A percentile compares a stretch with the other conserved stretches of the same genome.
Conservation (phyloP, 805 yeast genomes). For the Metahyphopichia silvanorum region DNA sequence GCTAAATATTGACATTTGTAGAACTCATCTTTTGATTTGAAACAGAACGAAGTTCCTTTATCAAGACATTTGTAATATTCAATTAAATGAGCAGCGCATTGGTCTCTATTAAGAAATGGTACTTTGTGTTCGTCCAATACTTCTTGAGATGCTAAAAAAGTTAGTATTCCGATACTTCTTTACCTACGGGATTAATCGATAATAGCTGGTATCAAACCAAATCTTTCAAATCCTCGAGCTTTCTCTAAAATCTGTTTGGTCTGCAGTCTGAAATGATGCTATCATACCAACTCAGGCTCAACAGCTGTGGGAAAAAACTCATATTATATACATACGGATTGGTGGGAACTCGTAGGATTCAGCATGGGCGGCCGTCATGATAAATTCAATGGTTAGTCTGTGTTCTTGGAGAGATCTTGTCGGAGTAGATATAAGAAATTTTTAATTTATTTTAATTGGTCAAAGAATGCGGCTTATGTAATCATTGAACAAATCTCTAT, state of each 20-base stretch:
- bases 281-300: too few species aligned
- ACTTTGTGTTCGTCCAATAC: slow-evolving; percentile 40
- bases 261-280: too few species aligned
- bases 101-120: slow-evolving; percentile 43
- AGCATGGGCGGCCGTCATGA: slow-evolving; percentile 6
- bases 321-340: slow-evolving; percentile 13
- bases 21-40: slow-evolving; percentile 37
- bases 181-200: not conserved
- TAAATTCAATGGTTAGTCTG: too few species aligned
- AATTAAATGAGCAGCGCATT: slow-evolving; percentile 42
- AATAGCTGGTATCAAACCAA: too few species aligned
- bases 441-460: too few species aligned
- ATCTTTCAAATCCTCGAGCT: too few species aligned
- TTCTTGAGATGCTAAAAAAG: slow-evolving; percentile 18
- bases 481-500: too few species aligned
- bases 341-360: slow-evolving; percentile 17
- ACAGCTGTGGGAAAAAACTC: too few species aligned
- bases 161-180: not conserved
- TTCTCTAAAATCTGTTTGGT: too few species aligned
- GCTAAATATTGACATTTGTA: slow-evolving; percentile 43
- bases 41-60: slow-evolving; percentile 41
- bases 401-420: too few species aligned
- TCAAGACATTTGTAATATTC: slow-evolving; percentile 41
- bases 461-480: too few species aligned
- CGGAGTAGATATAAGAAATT: too few species aligned